Conservation (phyloP, 1,284 basidiomycete species). For the Butyriboletus appendiculatus region DNA sequence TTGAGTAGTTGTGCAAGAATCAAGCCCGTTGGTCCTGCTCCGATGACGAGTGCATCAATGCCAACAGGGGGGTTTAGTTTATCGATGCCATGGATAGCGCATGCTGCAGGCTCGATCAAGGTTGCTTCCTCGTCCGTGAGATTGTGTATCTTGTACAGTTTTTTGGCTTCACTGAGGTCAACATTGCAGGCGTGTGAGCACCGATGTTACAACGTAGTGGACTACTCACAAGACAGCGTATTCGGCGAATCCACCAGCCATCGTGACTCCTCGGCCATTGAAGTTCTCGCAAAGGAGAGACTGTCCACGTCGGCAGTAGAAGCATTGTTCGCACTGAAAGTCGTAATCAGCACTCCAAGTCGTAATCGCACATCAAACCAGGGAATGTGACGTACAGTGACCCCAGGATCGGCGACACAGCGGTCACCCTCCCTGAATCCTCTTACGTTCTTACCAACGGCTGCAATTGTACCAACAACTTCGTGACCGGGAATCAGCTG, state of each 20-base stretch:
- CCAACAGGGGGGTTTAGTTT: conserved; percentile 77
- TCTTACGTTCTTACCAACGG: conserved; percentile 67
- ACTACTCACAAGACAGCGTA: conserved; percentile 70
- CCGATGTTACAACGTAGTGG: neutral
- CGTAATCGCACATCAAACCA: neutral
- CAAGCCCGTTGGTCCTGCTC: conserved; percentile 78
- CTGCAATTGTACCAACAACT: conserved; percentile 65
- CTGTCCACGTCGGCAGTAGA: conserved; percentile 78
- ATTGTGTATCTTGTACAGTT: conserved; percentile 81
- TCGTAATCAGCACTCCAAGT: neutral
- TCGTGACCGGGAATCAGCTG: conserved; percentile 84
- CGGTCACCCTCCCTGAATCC: conserved; percentile 72
- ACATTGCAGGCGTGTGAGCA: neutral
- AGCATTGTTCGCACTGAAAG: conserved; percentile 73
- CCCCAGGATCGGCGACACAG: conserved; percentile 68
- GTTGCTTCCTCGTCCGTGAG: conserved; percentile 83
- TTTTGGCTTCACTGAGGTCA: conserved; percentile 52
- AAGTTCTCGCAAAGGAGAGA: conserved; percentile 77
- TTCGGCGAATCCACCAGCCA: conserved; percentile 81
- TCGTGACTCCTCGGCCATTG: conserved; percentile 68
- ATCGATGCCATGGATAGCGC: conserved; percentile 85
- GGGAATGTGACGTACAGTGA: conserved; percentile 44
- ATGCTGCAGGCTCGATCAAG: conserved; percentile 81
- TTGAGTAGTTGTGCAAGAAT: conserved; percentile 85
- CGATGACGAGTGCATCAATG: conserved; percentile 72